Conservation (phyloP, 805 yeast species). For the Jamesozyma hellenica region DNA sequence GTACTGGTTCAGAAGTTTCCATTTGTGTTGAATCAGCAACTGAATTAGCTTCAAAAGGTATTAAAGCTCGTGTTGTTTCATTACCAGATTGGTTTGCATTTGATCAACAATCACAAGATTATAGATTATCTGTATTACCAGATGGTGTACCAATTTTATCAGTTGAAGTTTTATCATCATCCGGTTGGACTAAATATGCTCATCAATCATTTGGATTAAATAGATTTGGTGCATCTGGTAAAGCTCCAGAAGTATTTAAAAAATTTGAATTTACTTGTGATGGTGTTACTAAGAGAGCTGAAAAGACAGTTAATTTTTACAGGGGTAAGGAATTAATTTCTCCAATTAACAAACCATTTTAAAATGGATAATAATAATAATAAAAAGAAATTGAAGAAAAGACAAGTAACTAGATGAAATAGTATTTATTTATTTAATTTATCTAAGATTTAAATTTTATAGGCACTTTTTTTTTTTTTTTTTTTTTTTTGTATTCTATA, state of each 20-base stretch:
- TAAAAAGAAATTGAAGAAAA: too few relatives aligned
- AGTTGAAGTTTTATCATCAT: slow-evolving; percentile 84
- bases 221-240: slow-evolving; percentile 96
- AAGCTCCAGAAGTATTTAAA: slow-evolving; percentile 72
- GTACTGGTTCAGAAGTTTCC: slow-evolving; percentile 90
- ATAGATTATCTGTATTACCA: slow-evolving; percentile 81
- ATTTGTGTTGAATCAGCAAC: slow-evolving; percentile 76
- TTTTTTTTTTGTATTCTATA: too few relatives aligned
- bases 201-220: slow-evolving; percentile 94
- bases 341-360: slow-evolving; percentile 33
- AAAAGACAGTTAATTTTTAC: slow-evolving; percentile 70
- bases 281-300: slow-evolving; percentile 81
- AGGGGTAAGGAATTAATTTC: slow-evolving; percentile 62
- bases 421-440: too few relatives aligned
- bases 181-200: slow-evolving; percentile 90
- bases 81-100: slow-evolving; percentile 89
- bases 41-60: slow-evolving; percentile 40
- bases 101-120: slow-evolving; percentile 71
- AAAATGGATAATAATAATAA: background rate
- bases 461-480: too few relatives aligned
- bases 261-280: slow-evolving; percentile 85
- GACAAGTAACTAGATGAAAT: too few relatives aligned
- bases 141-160: slow-evolving; percentile 89
- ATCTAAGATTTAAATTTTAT: too few relatives aligned
- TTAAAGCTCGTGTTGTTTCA: slow-evolving; percentile 77